Evolutionary conservation across 2,329 filamentous ascomycete genomes (phyloP).

Genomic region (Pseudocercospora musae): DNA sequence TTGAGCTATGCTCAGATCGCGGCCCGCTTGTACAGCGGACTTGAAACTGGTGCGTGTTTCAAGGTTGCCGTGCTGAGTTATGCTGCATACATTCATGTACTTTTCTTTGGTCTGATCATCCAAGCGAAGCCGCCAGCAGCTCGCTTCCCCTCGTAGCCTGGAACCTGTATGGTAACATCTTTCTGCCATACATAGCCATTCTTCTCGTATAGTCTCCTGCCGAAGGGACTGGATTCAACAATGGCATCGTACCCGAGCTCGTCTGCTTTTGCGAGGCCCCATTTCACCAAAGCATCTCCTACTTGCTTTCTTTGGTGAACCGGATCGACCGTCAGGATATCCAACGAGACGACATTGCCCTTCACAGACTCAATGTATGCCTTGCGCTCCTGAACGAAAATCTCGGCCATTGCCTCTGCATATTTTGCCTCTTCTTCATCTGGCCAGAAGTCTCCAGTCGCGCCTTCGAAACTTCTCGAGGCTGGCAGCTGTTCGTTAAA

Average conservation of each 20-base stretch:
- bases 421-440: slow-evolving; percentile 23
- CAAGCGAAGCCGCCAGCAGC: slow-evolving; percentile 27
- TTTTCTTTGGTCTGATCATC: slow-evolving; percentile 28
- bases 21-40: not conserved
- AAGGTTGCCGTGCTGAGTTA: not conserved
- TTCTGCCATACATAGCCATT: slow-evolving; percentile 32
- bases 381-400: slow-evolving; percentile 26
- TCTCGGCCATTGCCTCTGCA: slow-evolving; percentile 19
- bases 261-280: slow-evolving; percentile 32
- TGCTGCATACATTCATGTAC: not conserved
- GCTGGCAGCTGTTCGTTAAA: slow-evolving; percentile 22
- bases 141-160: slow-evolving; percentile 15
- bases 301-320: slow-evolving; percentile 29
- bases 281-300: slow-evolving; percentile 29
- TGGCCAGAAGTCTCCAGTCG: slow-evolving; percentile 21
- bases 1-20: not conserved
- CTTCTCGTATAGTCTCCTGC: slow-evolving; percentile 33
- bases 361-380: slow-evolving; percentile 22
- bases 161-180: slow-evolving; percentile 22
- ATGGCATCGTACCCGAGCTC: slow-evolving; percentile 28
- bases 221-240: slow-evolving; percentile 32
- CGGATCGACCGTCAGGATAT: slow-evolving; percentile 32
- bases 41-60: not conserved
- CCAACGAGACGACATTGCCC: slow-evolving; percentile 31
- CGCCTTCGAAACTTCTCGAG: slow-evolving; percentile 1